Evolutionary conservation across 2,329 filamentous ascomycete species (phyloP), one percentile per base, ranked within the genome.

Genomic region (Pseudogymnoascus sp.): DNA sequence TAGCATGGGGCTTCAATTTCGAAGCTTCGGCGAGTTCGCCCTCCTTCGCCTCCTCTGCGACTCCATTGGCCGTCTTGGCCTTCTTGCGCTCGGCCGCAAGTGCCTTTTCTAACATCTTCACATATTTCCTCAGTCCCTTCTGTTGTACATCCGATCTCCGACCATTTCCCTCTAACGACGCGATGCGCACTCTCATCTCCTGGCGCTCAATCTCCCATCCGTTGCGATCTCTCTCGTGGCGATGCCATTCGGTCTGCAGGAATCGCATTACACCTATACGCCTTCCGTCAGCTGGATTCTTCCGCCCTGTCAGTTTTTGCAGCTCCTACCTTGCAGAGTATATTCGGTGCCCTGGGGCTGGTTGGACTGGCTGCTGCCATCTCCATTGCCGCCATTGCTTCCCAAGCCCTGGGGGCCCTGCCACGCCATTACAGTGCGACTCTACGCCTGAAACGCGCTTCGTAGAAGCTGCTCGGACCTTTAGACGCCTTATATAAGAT

Each of bases 201-300:
- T 96, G 94, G 73, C 92, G 88, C 77, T 99, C 94, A 74, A 99
- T 99, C 76, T 99, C 94, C 94, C 94, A 99, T 38, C 92, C 88
- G 77, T 99, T 99, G 70, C 94, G 87, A 73, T 97, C 94, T 77
- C 94, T 90, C 78, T 99, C 94, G 76, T 99, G 93, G 68, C 91
- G 89, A 77, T 99, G 94, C 94, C 94, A 99, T 84, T 99, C 93
- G 58, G 94, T 94, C 78, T 99, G 94, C 39, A 99, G 85, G 75
- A 99, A 99, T 76, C 94, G 92, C 94, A 99, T 99, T 38, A 99
- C 94, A 73, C 94, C 91, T 94, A 68, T 96, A 39, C 96, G 91
- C 71, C 91, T 88, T 92, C 68, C 63, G 62, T 41, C 44, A 63
- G 51, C 29, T 60, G 42, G 35, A 31, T 58, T 39, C 1, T 38